Conservation (phyloP, 176 grass and related monocot species). For the Lolium multiflorum region DNA sequence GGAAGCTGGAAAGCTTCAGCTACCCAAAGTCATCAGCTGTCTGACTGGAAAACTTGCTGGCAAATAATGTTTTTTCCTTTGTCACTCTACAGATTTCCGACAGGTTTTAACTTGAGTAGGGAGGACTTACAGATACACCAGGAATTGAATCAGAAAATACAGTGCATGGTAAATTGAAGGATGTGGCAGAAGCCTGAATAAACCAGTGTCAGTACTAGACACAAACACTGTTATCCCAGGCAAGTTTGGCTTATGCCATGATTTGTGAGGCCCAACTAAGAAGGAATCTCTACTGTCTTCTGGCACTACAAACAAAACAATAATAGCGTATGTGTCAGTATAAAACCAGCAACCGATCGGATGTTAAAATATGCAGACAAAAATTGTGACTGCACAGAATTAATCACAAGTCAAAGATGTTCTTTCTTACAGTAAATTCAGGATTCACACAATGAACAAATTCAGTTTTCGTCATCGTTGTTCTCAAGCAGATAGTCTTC, state of each 20-base stretch:
- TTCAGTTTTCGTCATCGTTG: conserved; percentile 49
- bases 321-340: conserved; percentile 25
- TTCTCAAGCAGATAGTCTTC: conserved; percentile 69
- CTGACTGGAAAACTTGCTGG: conserved; percentile 27
- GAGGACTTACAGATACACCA: conserved; percentile 22
- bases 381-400: neutral
- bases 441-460: conserved; percentile 11
- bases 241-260: conserved; percentile 32
- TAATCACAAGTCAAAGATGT: conserved; percentile 18
- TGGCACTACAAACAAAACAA: conserved; percentile 48
- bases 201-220: conserved; percentile 6
- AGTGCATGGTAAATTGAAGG: neutral
- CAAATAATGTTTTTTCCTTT: conserved; percentile 33
- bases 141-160: conserved; percentile 10
- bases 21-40: neutral
- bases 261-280: conserved; percentile 24
- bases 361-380: neutral
- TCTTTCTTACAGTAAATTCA: conserved; percentile 28
- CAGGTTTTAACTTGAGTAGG: conserved; percentile 1
- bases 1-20: conserved; percentile 38
- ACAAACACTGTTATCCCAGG: conserved; percentile 35
- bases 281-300: conserved; percentile 34
- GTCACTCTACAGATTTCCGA: conserved; percentile 26
- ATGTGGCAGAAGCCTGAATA: conserved; percentile 14
- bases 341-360: conserved; percentile 1